Evolutionary conservation across 78 protist genomes (phyloP).

Genomic region (Reticulomyxa filosa): DNA sequence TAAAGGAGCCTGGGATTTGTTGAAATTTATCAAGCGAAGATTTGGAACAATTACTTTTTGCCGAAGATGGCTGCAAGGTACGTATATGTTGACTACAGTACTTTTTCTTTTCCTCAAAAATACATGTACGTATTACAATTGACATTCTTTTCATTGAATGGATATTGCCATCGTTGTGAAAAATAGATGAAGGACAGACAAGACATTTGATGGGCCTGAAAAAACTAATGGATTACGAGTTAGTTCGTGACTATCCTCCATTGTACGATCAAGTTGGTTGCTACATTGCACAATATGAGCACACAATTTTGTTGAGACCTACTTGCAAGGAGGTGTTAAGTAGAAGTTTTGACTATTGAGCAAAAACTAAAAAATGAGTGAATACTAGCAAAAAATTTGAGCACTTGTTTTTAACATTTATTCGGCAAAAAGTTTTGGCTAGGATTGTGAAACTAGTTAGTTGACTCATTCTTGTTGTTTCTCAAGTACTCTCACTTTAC

Average conservation of each 20-base stretch:
- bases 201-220: conserved; percentile 30
- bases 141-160: background rate
- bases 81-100: background rate
- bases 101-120: background rate
- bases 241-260: conserved; percentile 67
- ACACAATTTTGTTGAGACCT: conserved; percentile 70
- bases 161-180: background rate
- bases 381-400: too few species aligned
- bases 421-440: too few species aligned
- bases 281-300: conserved; percentile 83
- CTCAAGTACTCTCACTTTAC: too few species aligned
- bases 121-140: background rate
- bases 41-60: conserved; percentile 90
- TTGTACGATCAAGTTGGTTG: conserved; percentile 68
- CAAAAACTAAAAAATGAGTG: too few species aligned
- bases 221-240: conserved; percentile 53
- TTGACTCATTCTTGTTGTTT: too few species aligned
- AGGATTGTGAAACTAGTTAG: too few species aligned
- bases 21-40: conserved; percentile 45
- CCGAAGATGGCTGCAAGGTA: conserved; percentile 54
- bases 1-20: conserved; percentile 43
- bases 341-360: conserved; percentile 72
- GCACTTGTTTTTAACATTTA: too few species aligned
- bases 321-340: conserved; percentile 80
- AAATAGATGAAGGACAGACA: background rate